Base-by-base conservation (phyloP, 2,329 filamentous ascomycete species). In the Pyrenochaeta sp. region DNA sequence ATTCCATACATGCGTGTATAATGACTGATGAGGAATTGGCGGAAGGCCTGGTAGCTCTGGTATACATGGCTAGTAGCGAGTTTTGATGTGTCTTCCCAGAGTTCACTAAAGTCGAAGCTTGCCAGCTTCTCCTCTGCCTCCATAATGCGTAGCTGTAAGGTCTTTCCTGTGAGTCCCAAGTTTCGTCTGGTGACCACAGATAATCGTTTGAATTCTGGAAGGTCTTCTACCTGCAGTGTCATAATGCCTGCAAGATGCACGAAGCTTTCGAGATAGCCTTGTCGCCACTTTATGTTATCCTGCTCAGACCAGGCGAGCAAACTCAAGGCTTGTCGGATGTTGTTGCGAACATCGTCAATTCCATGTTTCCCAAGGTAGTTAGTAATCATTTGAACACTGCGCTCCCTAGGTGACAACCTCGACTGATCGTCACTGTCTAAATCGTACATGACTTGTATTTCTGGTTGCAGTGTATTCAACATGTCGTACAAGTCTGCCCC, bases 241-340 rank as follows among this genome's bases (percentile, higher is more conserved):
- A 78, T 68, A 82, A 90, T 85, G 21, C 89, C 89, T 2, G 83
- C 83, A 58, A 85, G 85, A 67, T 91, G 88, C 6, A 86, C 78
- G 62, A 89, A 91, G 21, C 83, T 82, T 68, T 90, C 88, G 14
- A 83, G 80, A 81, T 87, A 91, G 1, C 87, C 87, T 58, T 87
- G 84, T 39, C 85, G 81, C 86, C 87, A 89, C 4, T 80, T 80
- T 7, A 90, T 83, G 15, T 78, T 81, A 2, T 82, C 78, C n/a
- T 79, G 79, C 61, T 91, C 89, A 2, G 85, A 83, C 85, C 87
- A 91, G 0, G 85, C 83, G 3, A 91, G 77, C 14, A 90, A 74
- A 0, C 84, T 82, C 2, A 88, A 80, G 0, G 88, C 87, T 2
- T 79, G 78, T 31, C 85, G 83, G 0, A 85, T 77, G 54, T 86